Evolutionary conservation across 768 basidiomycete genomes (phyloP).

Genomic region (Lactarius deliciosus): DNA sequence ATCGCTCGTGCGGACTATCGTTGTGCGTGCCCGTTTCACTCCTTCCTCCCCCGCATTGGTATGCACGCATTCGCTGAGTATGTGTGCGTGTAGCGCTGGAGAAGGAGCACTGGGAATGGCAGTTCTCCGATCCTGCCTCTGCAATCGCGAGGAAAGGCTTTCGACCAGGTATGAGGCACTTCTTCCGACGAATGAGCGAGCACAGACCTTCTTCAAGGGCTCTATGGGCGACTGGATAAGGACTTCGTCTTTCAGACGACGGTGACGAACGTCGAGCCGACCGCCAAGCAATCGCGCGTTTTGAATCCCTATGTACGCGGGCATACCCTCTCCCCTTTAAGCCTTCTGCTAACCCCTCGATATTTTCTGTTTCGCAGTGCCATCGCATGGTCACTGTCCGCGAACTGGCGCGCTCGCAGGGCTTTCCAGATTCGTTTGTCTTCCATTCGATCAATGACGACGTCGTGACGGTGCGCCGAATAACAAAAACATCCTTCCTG

Average conservation of each 20-base stretch:
- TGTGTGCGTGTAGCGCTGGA: slow-evolving; percentile 42
- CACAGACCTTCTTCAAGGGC: slow-evolving; percentile 33
- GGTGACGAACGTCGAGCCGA: slow-evolving; percentile 76
- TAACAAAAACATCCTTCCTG: no score
- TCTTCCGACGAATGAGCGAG: not conserved
- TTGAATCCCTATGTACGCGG: slow-evolving; percentile 60
- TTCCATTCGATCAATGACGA: slow-evolving; percentile 54
- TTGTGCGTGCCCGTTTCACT: slow-evolving; percentile 39
- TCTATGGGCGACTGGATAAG: slow-evolving; percentile 61
- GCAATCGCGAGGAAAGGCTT: slow-evolving; percentile 54
- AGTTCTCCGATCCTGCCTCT: slow-evolving; percentile 57
- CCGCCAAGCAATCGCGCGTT: slow-evolving; percentile 71
- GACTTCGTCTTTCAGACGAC: slow-evolving; percentile 66
- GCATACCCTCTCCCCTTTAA: no score
- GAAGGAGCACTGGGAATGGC: slow-evolving; percentile 55
- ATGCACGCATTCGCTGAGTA: slow-evolving; percentile 1
- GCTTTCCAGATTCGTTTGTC: slow-evolving; percentile 72
- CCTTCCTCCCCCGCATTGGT: not conserved
- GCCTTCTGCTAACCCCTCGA: no score
- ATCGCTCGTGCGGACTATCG: slow-evolving; percentile 61
- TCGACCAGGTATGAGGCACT: slow-evolving; percentile 42
- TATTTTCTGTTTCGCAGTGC: slow-evolving; percentile 43
- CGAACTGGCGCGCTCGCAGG: slow-evolving; percentile 78
- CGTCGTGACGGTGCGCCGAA: slow-evolving; percentile 56
- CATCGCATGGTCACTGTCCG: slow-evolving; percentile 71